phyloP scores from a whole-genome alignment of 441 rosid genomes.

The Pelargonium citronellum region DNA sequence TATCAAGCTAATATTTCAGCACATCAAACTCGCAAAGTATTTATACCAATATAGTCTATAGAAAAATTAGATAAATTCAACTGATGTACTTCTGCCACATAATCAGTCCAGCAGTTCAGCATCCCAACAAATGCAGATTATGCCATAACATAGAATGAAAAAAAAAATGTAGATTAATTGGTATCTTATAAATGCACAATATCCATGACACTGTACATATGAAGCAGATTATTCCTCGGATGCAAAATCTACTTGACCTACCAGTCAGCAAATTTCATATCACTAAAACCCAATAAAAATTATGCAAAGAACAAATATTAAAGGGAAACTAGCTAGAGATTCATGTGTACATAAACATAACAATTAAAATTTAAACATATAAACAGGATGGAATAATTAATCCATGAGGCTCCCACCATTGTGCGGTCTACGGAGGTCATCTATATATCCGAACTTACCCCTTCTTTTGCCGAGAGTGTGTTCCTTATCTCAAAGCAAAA shows the following conservation, averaged over 20 bases:
- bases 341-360: too few species aligned
- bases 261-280: constrained; percentile 2
- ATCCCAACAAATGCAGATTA: not conserved
- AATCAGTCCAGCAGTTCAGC: not conserved
- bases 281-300: not conserved
- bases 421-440: not conserved
- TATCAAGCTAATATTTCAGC: not conserved
- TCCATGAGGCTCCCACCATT: not conserved
- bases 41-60: not conserved
- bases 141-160: not conserved
- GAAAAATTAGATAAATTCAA: not conserved
- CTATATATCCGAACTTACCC: not conserved
- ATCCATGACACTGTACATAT: too few species aligned
- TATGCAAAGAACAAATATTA: not conserved
- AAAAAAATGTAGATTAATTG: not conserved
- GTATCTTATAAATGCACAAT: too few species aligned
- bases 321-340: not conserved
- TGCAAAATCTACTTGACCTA: not conserved
- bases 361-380: not conserved
- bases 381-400: not conserved
- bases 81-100: not conserved
- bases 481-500: not conserved
- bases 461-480: not conserved
- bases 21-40: not conserved
- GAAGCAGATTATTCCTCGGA: too few species aligned